Conservation (phyloP, 768 basidiomycete genomes). For the Gymnopilus junonius region DNA sequence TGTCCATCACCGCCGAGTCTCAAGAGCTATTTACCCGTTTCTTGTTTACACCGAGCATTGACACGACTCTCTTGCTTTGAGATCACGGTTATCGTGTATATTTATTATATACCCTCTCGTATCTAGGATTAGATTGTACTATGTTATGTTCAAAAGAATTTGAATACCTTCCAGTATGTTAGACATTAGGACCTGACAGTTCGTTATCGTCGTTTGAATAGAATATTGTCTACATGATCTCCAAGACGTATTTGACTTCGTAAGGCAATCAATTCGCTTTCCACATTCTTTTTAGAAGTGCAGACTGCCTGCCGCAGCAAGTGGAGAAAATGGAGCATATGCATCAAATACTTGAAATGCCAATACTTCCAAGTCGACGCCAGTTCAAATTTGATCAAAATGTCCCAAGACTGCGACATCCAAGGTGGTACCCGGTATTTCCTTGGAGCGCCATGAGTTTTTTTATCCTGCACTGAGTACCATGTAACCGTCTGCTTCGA, state of each 20-base stretch:
- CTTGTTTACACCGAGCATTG: neutral
- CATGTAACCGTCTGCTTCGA: neutral
- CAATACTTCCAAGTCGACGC: neutral
- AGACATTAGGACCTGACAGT: constrained; percentile 1
- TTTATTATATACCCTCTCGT: constrained; percentile 9
- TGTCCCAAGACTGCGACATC: neutral
- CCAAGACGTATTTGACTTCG: neutral
- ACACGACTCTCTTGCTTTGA: neutral
- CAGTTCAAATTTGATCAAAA: neutral
- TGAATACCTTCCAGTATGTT: neutral
- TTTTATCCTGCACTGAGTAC: neutral
- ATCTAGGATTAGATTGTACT: neutral
- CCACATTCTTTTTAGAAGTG: neutral
- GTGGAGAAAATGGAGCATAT: neutral
- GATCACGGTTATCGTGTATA: neutral
- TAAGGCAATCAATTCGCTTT: neutral
- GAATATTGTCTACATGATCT: neutral
- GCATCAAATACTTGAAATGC: neutral
- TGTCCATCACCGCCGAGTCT: neutral
- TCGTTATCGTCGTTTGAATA: neutral
- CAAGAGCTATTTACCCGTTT: neutral
- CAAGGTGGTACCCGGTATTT: neutral
- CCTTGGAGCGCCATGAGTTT: neutral
- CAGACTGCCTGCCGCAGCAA: neutral
- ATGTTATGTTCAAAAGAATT: neutral